Evolutionary conservation across 2,329 filamentous ascomycete species (phyloP).

Genomic region (Didymella sp.): DNA sequence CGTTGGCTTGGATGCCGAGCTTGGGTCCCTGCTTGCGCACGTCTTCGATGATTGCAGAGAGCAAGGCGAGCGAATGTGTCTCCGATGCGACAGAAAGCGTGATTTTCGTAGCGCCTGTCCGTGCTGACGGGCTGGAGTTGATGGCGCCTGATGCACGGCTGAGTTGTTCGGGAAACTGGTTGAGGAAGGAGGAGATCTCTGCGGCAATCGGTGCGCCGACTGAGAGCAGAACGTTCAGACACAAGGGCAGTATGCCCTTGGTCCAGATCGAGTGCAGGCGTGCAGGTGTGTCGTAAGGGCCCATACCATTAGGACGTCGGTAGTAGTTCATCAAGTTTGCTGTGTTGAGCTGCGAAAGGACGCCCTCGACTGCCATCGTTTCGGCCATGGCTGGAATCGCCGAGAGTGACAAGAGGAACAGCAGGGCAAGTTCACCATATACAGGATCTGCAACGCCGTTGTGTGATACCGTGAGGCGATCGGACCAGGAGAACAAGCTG

Average conservation of each 20-base stretch:
- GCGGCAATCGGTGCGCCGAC: slow-evolving; percentile 82
- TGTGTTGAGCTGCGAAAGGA: slow-evolving; percentile 79
- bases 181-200: slow-evolving; percentile 86
- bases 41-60: slow-evolving; percentile 74
- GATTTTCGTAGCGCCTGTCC: slow-evolving; percentile 59
- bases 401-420: slow-evolving; percentile 88
- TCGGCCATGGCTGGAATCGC: slow-evolving; percentile 82
- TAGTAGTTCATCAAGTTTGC: slow-evolving; percentile 82
- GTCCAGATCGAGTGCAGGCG: slow-evolving; percentile 91
- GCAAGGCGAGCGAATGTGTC: slow-evolving; percentile 77
- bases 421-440: slow-evolving; percentile 89
- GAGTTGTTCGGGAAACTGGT: slow-evolving; percentile 84
- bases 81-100: slow-evolving; percentile 78
- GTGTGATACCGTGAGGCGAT: slow-evolving; percentile 70
- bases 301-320: slow-evolving; percentile 70
- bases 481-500: slow-evolving; percentile 92
- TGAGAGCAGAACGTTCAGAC: slow-evolving; percentile 84
- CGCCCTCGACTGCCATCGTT: slow-evolving; percentile 84
- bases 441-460: slow-evolving; percentile 76
- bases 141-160: slow-evolving; percentile 74
- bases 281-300: slow-evolving; percentile 77
- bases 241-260: slow-evolving; percentile 83
- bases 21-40: slow-evolving; percentile 60
- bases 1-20: slow-evolving; percentile 60
- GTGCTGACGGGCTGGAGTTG: slow-evolving; percentile 56